Evolutionary conservation across 1,284 basidiomycete species (phyloP), one percentile per base, ranked within the genome.

Genomic region (Trametes hirsuta): DNA sequence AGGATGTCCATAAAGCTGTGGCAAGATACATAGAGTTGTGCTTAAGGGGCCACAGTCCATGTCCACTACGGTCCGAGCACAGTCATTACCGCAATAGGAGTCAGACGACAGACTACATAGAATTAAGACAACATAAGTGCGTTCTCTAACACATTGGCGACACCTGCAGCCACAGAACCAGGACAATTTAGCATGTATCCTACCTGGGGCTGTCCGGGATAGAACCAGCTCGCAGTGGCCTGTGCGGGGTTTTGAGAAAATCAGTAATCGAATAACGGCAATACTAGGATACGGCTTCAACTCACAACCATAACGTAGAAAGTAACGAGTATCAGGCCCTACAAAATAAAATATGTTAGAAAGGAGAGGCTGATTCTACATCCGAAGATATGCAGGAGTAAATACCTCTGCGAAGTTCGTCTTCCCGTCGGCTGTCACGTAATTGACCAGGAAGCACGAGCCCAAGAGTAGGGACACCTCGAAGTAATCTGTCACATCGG

Each of bases 401-500:
- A 24, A 22, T 25, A 64, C 72, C 66, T 77, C 76, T 4, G 80
- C 81, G 86, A 86, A 88, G 68, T 88, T 88, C 0, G 87, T 88
- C 72, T 88, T 87, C 4, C 84, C 75, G 68, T 88, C 86, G 0
- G 84, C 83, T 5, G 86, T 88, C 44, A 88, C 84, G 67, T 87
- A 87, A 72, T 88, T 90, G 52, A 88, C 87, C 47, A 89, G 74
- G 76, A 89, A 88, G 66, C 83, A 85, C 0, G 85, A 79, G 0
- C 81, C 84, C 22, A 89, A 72, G 15, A 88, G 71, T 24, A 85
- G 67, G 0, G 82, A 80, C 4, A 89, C 82, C 69, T 89, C 86
- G 66, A 84, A 87, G 21, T 79, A 65, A 65, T 81, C 80, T 80
- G 63, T 25, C n/a, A 18, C 5, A 40, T 12, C 12, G 11, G 4